Evolutionary conservation across 306 rosid species (phyloP).

Genomic region (Prunus salicina): DNA sequence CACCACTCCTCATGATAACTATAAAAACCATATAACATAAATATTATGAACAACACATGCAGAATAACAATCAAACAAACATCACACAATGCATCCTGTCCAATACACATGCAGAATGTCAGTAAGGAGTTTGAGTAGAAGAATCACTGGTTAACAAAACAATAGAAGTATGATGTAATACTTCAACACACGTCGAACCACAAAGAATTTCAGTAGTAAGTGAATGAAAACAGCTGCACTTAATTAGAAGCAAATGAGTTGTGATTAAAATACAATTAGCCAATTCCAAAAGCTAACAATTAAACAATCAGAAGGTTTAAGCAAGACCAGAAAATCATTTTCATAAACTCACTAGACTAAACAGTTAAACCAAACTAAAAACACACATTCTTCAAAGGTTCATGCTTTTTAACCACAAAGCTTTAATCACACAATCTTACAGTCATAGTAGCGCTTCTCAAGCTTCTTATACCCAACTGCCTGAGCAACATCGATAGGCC

Average conservation of each 20-base stretch:
- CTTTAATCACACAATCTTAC: slow-evolving; percentile 46
- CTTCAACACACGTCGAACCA: background rate
- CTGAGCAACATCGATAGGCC: slow-evolving; percentile 90
- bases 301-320: background rate
- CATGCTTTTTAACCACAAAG: background rate
- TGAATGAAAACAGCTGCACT: background rate
- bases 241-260: background rate
- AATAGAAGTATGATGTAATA: background rate
- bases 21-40: background rate
- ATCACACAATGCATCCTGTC: slow-evolving; percentile 10
- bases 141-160: background rate
- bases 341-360: background rate
- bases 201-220: background rate
- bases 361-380: background rate
- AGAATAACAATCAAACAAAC: background rate
- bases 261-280: background rate
- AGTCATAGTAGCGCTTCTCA: slow-evolving; percentile 80
- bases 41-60: background rate
- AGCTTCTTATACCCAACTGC: slow-evolving; percentile 85
- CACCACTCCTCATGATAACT: slow-evolving; percentile 91
- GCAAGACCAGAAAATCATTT: background rate
- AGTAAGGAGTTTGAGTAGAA: background rate
- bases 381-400: slow-evolving; percentile 2
- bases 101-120: background rate
- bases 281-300: background rate